Evolutionary conservation across 2,329 filamentous ascomycete species (phyloP), one percentile per base, ranked within the genome.

Genomic region (Xylariaceae sp.): DNA sequence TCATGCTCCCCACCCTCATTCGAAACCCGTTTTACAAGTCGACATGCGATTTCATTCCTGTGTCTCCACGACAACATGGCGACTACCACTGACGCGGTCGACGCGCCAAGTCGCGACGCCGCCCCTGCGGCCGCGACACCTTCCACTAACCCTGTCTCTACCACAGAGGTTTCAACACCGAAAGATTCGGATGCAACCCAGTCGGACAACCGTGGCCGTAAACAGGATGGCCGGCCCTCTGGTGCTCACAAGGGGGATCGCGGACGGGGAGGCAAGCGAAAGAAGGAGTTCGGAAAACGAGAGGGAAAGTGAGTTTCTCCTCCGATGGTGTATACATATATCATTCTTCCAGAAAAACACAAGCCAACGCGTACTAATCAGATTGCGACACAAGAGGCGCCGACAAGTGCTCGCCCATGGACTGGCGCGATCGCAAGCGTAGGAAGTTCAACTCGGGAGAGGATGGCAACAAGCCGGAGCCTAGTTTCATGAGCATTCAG

Each of bases 401-500:
- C 75, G 82, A 68, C 73, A 77, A 61, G 77, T 79, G 55, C 76
- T 78, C 62, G 75, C 45, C 37, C 23, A 6, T 79, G 30, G 76
- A 80, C 48, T 74, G 78, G 65, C 77, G 80, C 67, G 76, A 78
- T 57, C 71, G 73, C n/a, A 87, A 86, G 72, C 80, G 82, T 45
- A 80, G 76, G 59, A 82, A 79, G 64, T 64, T 81, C 2, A 76
- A 78, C 55, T 68, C 67, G 13, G 68, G 69, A 23, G 66, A 60
- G 42, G 63, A 66, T 2, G 57, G 17, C 11, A 70, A 68, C 30
- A 68, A 73, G 42, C 75, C 74, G 4, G 68, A 73, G 18, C 75
- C 77, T 2, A 82, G 85, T 61, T 84, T 86, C 64, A 78, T 78
- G 76, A 76, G 70, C 71, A 83, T 84, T 59, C 77, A 79, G 45